phyloP scores from a whole-genome alignment of 257 asterid species.

The Verbascum thapsus region DNA sequence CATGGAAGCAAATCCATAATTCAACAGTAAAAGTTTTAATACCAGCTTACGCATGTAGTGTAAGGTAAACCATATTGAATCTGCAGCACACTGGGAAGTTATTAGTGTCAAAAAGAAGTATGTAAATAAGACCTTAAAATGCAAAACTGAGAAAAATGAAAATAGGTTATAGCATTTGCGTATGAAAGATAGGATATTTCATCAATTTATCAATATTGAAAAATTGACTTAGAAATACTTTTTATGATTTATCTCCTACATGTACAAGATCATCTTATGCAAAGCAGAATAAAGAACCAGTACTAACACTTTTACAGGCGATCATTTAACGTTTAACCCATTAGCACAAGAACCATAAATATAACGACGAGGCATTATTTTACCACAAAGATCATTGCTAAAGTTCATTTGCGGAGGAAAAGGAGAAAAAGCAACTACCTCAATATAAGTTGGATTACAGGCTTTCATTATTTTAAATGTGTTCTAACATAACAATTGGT shows the following conservation, averaged over 20 bases:
- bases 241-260: not conserved
- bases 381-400: constrained; percentile 16
- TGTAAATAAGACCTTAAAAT: too few species aligned
- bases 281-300: not conserved
- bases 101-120: constrained; percentile 24
- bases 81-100: constrained; percentile 34
- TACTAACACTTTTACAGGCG: not conserved
- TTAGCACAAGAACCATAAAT: not conserved
- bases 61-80: constrained; percentile 32
- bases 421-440: constrained; percentile 1
- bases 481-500: not conserved
- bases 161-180: too few species aligned
- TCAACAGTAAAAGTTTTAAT: constrained; percentile 35
- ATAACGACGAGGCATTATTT: not conserved
- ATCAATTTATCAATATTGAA: constrained; percentile 12
- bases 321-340: too few species aligned
- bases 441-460: not conserved
- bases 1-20: constrained; percentile 83
- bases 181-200: too few species aligned
- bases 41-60: constrained; percentile 37
- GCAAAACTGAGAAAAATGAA: too few species aligned
- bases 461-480: constrained; percentile 1
- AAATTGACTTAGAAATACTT: not conserved
- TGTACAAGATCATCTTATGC: constrained; percentile 14
- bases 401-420: constrained; percentile 15